Conservation (phyloP, 345 rosid genomes). For the Melaleuca quinquenervia region DNA sequence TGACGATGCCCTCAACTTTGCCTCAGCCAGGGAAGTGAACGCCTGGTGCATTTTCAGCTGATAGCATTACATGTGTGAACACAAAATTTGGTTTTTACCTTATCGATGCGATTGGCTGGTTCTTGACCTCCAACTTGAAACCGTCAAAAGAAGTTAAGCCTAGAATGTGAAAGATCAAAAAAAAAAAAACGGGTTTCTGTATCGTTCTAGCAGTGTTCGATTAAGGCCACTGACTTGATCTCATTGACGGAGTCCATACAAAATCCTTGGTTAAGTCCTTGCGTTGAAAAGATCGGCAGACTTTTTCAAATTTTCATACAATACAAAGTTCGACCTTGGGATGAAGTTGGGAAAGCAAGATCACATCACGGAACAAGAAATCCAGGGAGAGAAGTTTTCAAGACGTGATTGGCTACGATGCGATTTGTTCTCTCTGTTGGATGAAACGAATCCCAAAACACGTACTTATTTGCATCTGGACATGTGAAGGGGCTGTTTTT, state of each 20-base stretch:
- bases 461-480: conserved; percentile 40
- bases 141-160: neutral
- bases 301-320: neutral
- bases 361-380: conserved; percentile 10
- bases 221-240: neutral
- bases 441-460: conserved; percentile 69
- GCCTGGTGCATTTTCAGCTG: neutral
- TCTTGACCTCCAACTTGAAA: neutral
- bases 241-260: neutral
- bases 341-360: neutral
- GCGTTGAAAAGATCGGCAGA: neutral
- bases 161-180: neutral
- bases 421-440: conserved; percentile 50
- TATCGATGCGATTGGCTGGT: neutral
- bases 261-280: neutral
- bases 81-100: neutral
- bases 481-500: conserved; percentile 43
- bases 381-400: conserved; percentile 21
- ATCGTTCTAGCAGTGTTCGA: neutral
- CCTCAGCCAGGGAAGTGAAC: neutral
- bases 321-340: neutral
- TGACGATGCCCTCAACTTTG: neutral
- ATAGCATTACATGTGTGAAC: too few species aligned
- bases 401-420: conserved; percentile 26
- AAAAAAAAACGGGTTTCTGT: neutral